These are phyloP conservation scores for Agastache rugosa DNA, from an alignment of 257 asterid species.

Conservation along the genomic window DNA sequence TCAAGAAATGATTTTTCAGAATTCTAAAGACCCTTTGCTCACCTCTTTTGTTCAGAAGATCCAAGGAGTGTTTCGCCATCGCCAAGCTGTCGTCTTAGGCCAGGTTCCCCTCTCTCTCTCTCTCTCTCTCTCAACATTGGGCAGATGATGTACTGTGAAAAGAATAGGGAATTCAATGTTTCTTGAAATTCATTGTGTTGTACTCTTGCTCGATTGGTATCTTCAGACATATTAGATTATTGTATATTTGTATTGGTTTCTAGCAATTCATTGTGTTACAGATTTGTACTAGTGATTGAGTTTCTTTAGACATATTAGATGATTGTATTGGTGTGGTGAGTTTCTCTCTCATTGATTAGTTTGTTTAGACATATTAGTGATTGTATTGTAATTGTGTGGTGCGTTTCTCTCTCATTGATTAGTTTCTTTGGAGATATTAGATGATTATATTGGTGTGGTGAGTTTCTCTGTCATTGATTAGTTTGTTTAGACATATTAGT, in stretches of 20 bases:
- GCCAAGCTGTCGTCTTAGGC: slow-evolving; percentile 41
- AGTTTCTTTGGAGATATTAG: neutral
- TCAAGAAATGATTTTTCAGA: slow-evolving; percentile 69
- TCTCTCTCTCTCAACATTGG: neutral
- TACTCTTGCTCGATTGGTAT: neutral
- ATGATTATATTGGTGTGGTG: neutral
- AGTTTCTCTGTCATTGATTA: slow-evolving; percentile 21
- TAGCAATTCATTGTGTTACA: neutral
- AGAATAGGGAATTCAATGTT: neutral
- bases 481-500: neutral
- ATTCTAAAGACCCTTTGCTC: slow-evolving; percentile 73
- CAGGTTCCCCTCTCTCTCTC: slow-evolving; percentile 28
- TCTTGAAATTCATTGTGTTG: neutral
- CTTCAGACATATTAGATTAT: neutral
- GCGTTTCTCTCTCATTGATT: slow-evolving; percentile 24
- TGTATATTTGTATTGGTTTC: neutral
- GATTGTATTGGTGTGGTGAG: neutral
- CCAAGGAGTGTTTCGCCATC: slow-evolving; percentile 60
- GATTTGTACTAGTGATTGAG: neutral
- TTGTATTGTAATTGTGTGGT: no score
- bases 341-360: no score
- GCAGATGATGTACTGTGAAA: neutral
- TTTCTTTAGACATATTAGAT: neutral
- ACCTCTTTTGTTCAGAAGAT: slow-evolving; percentile 73
- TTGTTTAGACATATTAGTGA: no score